Evolutionary conservation across 106 monocot genomes (phyloP).

Genomic region (Apostasia shenzhenica): DNA sequence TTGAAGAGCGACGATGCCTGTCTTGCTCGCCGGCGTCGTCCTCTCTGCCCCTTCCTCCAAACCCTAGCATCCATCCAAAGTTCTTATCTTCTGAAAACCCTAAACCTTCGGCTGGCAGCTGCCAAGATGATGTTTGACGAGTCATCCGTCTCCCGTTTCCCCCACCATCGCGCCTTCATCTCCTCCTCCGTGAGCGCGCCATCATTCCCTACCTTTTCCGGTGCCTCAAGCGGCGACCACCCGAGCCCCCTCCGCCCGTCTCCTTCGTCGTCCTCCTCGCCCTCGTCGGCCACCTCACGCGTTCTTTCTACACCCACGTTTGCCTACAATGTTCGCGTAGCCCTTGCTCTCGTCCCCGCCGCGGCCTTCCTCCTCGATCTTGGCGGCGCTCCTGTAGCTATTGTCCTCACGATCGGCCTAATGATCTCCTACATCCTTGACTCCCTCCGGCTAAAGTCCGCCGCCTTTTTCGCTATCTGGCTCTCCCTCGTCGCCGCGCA

Average conservation of each 20-base stretch:
- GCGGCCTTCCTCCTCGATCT: conserved; percentile 85
- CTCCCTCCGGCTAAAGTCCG: conserved; percentile 45
- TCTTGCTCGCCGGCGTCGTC: neutral
- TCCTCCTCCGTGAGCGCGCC: conserved; percentile 53
- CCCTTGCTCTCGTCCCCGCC: conserved; percentile 63
- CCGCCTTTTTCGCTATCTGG: conserved; percentile 79
- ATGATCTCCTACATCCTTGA: conserved; percentile 75
- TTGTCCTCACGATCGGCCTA: conserved; percentile 56
- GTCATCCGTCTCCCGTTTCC: conserved; percentile 17
- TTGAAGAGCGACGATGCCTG: neutral
- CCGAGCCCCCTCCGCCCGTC: conserved; percentile 15
- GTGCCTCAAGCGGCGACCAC: conserved; percentile 8
- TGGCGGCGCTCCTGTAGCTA: conserved; percentile 53
- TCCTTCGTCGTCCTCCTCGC: conserved; percentile 1
- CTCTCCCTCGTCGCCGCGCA: conserved; percentile 56
- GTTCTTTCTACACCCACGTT: conserved; percentile 22
- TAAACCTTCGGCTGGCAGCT: neutral
- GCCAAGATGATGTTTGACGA: conserved; percentile 46
- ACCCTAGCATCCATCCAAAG: neutral
- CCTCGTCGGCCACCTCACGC: conserved; percentile 17
- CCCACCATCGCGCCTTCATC: conserved; percentile 66
- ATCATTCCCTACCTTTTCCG: conserved; percentile 37
- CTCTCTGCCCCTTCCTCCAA: neutral
- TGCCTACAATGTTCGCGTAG: conserved; percentile 56
- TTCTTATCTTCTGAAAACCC: neutral